Evolutionary conservation across 257 asterid genomes (phyloP).

Genomic region (Gardenia jasminoides): DNA sequence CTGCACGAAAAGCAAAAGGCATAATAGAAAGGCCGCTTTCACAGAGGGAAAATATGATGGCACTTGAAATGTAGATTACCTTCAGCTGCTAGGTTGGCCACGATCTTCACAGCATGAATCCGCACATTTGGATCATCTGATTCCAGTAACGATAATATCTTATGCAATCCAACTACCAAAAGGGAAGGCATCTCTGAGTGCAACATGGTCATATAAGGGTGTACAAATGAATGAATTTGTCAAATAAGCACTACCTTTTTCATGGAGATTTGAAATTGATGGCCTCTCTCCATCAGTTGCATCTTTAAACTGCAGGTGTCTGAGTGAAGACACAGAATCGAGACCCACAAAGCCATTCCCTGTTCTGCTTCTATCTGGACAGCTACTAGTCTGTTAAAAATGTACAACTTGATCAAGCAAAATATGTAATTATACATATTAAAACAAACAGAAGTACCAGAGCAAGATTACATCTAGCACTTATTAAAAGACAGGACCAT

Average conservation of each 20-base stretch:
- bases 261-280: conserved; percentile 87
- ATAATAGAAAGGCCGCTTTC: conserved; percentile 10
- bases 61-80: conserved; percentile 44
- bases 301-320: conserved; percentile 60
- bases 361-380: conserved; percentile 56
- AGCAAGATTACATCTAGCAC: background rate
- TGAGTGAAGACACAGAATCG: conserved; percentile 59
- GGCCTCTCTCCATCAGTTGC: conserved; percentile 73
- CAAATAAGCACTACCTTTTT: conserved; percentile 69
- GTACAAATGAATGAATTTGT: conserved; percentile 4
- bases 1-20: background rate
- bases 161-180: conserved; percentile 87
- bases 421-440: background rate
- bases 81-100: conserved; percentile 99
- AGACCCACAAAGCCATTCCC: conserved; percentile 56
- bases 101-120: conserved; percentile 98
- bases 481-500: background rate
- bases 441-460: background rate
- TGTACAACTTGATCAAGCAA: conserved; percentile 13
- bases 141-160: conserved; percentile 89
- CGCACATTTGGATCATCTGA: conserved; percentile 89
- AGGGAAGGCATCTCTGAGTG: conserved; percentile 20
- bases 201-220: conserved; percentile 18
- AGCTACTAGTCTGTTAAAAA: conserved; percentile 53
- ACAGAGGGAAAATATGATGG: conserved; percentile 20